A percentile compares a stretch with the other conserved stretches of the same genome.
Conservation (phyloP, 1,139 yeast genomes). For the Casaregolazyma suthepensis region DNA sequence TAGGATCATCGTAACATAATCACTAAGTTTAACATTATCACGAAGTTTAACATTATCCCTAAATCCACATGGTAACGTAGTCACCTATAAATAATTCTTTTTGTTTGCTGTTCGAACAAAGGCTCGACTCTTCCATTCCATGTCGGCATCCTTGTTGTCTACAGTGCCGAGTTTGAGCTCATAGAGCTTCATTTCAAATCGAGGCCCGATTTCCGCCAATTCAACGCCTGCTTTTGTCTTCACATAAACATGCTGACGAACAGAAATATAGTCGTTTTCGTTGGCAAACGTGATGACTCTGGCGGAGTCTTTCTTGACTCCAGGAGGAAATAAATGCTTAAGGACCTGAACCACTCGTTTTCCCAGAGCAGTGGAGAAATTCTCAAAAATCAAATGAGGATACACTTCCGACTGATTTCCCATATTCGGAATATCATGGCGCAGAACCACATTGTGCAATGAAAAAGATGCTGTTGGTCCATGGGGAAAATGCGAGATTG, state of each 20-base stretch:
- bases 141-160: constrained; percentile 95
- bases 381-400: constrained; percentile 91
- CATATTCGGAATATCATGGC: constrained; percentile 83
- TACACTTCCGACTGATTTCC: constrained; percentile 89
- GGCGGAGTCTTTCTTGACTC: constrained; percentile 83
- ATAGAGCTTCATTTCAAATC: constrained; percentile 91
- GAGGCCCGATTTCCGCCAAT: constrained; percentile 95
- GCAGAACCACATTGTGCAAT: constrained; percentile 84
- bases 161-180: constrained; percentile 85
- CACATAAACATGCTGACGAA: constrained; percentile 92
- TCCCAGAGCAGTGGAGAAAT: constrained; percentile 80
- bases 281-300: constrained; percentile 90
- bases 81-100: constrained; percentile 77
- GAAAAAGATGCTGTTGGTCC: constrained; percentile 97
- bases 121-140: constrained; percentile 92
- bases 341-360: constrained; percentile 72
- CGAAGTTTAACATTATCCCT: not conserved
- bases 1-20: not conserved
- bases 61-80: too few species aligned
- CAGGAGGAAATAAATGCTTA: constrained; percentile 92
- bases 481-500: constrained; percentile 93
- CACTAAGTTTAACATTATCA: not conserved
- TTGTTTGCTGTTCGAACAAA: constrained; percentile 93
- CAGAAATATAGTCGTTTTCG: constrained; percentile 84
- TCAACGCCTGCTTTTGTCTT: constrained; percentile 82